These are phyloP conservation scores for Trifolium dubium DNA, from an alignment of 306 rosid species.

Conservation along the genomic window DNA sequence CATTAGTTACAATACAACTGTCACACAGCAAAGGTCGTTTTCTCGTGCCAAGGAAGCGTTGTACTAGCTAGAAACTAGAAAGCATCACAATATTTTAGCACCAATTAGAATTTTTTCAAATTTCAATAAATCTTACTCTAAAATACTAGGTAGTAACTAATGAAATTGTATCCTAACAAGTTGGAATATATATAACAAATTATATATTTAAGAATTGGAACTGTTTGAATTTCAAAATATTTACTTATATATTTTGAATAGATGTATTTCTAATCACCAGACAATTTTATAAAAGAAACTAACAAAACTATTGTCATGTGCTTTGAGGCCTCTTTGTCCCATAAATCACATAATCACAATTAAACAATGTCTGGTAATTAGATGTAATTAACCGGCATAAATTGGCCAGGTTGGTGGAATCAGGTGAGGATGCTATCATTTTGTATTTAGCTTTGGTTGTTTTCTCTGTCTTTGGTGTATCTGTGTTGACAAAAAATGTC, in stretches of 20 bases:
- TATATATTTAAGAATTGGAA: too few relatives aligned
- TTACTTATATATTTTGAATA: too few relatives aligned
- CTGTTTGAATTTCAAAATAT: too few relatives aligned
- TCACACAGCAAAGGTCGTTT: conserved; percentile 40
- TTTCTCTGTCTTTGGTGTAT: conserved; percentile 56
- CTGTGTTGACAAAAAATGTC: conserved; percentile 64
- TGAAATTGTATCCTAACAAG: too few relatives aligned
- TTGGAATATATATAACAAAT: too few relatives aligned
- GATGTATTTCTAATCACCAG: too few relatives aligned
- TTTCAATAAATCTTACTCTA: conserved; percentile 29
- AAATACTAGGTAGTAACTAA: conserved; percentile 11
- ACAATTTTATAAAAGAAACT: not conserved
- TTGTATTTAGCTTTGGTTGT: conserved; percentile 83
- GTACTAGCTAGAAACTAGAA: not conserved
- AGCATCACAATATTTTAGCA: conserved; percentile 15
- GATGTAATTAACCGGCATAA: conserved; percentile 43
- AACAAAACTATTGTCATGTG: conserved; percentile 61
- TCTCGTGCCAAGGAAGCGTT: conserved; percentile 21
- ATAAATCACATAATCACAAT: conserved; percentile 46
- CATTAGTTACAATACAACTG: conserved; percentile 9
- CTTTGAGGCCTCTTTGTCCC: conserved; percentile 47
- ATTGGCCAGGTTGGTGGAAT: conserved; percentile 69
- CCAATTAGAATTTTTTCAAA: conserved; percentile 21
- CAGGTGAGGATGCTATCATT: conserved; percentile 57
- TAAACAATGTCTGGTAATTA: conserved; percentile 41